Evolutionary conservation across 2,329 filamentous ascomycete genomes (phyloP).

Genomic region (Alternaria infectoria): DNA sequence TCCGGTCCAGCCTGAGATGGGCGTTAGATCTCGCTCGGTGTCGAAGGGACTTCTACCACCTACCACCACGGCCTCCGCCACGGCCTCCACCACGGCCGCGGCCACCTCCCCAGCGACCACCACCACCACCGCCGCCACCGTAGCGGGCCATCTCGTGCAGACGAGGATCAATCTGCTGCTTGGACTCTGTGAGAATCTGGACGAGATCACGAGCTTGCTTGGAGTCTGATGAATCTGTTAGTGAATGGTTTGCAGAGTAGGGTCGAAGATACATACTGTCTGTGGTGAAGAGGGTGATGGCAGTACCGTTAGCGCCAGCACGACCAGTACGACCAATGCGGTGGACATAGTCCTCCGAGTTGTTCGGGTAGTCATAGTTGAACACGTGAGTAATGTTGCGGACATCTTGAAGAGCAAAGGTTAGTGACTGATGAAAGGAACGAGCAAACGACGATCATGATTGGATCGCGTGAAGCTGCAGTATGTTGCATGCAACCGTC

Average conservation of each 20-base stretch:
- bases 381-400: slow-evolving; percentile 99
- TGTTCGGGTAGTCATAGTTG: slow-evolving; percentile 99
- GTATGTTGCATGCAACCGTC: slow-evolving; percentile 62
- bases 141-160: slow-evolving; percentile 96
- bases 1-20: slow-evolving; percentile 42
- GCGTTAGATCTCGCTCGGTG: slow-evolving; percentile 22
- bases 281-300: slow-evolving; percentile 98
- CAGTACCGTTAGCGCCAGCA: slow-evolving; percentile 88
- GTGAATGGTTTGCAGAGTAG: slow-evolving; percentile 7
- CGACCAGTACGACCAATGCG: slow-evolving; percentile 72
- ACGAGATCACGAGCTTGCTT: slow-evolving; percentile 91
- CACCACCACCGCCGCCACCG: slow-evolving; percentile 79
- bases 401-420: slow-evolving; percentile 87
- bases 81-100: slow-evolving; percentile 72
- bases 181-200: slow-evolving; percentile 89
- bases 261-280: slow-evolving; percentile 75
- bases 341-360: slow-evolving; percentile 73
- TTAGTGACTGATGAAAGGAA: slow-evolving; percentile 70
- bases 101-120: slow-evolving; percentile 69
- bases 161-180: slow-evolving; percentile 96
- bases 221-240: slow-evolving; percentile 52
- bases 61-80: slow-evolving; percentile 59
- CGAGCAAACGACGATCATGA: slow-evolving; percentile 58
- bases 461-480: slow-evolving; percentile 66
- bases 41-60: slow-evolving; percentile 12